Conservation (phyloP, 257 asterid genomes). For the Solanum medicagineum region DNA sequence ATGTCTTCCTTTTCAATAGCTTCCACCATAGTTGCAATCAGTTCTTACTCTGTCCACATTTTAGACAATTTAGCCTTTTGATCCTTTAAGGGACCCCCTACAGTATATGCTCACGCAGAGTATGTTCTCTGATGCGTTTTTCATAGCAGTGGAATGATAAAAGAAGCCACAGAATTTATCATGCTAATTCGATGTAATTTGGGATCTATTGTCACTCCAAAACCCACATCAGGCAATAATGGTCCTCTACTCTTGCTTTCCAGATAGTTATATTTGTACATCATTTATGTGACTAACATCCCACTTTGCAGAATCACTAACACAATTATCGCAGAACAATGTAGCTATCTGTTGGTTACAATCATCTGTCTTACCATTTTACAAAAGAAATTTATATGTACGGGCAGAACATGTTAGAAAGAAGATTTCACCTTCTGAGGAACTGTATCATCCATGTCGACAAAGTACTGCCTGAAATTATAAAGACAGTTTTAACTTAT, state of each 20-base stretch:
- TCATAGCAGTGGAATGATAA: not conserved
- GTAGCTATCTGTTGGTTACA: not conserved
- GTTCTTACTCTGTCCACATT: not conserved
- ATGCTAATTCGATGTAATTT: not conserved
- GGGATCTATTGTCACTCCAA: not conserved
- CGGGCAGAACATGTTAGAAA: not conserved
- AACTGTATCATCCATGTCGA: conserved; percentile 41
- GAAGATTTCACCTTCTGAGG: conserved; percentile 31
- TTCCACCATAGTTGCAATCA: not conserved
- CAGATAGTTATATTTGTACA: not conserved
- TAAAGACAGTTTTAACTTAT: not conserved
- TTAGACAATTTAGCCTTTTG: not conserved
- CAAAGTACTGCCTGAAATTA: conserved; percentile 40
- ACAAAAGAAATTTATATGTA: not conserved
- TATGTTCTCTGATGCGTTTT: not conserved
- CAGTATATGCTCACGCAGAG: not conserved
- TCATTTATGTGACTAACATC: not conserved
- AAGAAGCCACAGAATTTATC: not conserved
- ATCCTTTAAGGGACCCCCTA: not conserved
- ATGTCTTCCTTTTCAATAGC: not conserved
- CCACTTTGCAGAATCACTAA: not conserved
- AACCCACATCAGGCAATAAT: not conserved
- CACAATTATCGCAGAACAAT: not conserved
- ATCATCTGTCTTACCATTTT: not conserved
- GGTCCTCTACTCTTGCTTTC: not conserved